Evolutionary conservation across 768 basidiomycete genomes (phyloP), one percentile per base, ranked within the genome.

Genomic region (Russula earlei): DNA sequence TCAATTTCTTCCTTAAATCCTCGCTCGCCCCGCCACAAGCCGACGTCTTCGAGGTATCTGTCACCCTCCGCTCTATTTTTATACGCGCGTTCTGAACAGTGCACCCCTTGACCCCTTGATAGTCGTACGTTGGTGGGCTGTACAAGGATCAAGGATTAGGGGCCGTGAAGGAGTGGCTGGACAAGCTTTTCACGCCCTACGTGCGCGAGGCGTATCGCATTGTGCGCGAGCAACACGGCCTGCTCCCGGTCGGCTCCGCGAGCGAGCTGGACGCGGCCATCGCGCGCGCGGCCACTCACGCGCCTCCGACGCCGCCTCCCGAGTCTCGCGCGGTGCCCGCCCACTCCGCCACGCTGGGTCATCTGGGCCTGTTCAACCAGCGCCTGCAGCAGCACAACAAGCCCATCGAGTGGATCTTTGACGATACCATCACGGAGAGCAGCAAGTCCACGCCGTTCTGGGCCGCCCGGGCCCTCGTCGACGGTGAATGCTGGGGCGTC

Each of bases 111-210:
- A 11, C 4, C 12, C 8, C 8, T 19, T 9, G 4, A 44, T 2
- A 91, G 87, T 78, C 88, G 3, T 91, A 83, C 66, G 77, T 90
- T 29, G 88, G 87, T n/a, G 88, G 87, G 0, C 69, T 91, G 17
- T 89, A 79, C 70, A 67, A 76, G 46, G 87, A 89, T 52, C 81
- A 83, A 63, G 87, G 85, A 24, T 73, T 89, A 38, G 68, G 74
- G 0, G 70, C 67, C 5, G 80, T 82, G 42, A 72, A 74, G 56
- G 41, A 57, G 5, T 91, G 88, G 88, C 75, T 90, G 40, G 70
- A 70, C 51, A 65, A 68, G 1, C 77, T 91, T 47, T 78, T 91
- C 65, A 72, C 65, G 24, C 87, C 87, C 8, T 90, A 85, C 67
- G 67, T 79, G 45, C 62, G 58, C 36, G 75, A 77, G 31, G 85